Evolutionary conservation across 208 protist species (phyloP).

Genomic region (Trypanosoma rangeli): DNA sequence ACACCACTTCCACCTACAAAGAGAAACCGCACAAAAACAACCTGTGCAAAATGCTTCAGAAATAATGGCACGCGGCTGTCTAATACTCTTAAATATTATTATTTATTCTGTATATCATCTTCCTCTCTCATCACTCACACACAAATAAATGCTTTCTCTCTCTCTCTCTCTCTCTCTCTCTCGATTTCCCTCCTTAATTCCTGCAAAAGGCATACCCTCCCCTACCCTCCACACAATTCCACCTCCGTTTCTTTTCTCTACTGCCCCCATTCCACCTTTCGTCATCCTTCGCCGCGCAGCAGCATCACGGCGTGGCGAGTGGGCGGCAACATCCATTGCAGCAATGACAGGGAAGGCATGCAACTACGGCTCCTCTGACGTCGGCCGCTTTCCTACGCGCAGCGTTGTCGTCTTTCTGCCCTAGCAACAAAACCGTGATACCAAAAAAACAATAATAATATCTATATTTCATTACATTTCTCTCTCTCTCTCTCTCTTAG

Average conservation of each 20-base stretch:
- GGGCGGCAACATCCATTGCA: too few species aligned
- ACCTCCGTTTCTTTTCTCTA: background rate
- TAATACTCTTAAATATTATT: background rate
- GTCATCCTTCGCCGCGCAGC: background rate
- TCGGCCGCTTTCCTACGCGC: too few species aligned
- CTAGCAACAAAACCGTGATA: too few species aligned
- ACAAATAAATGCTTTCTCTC: background rate
- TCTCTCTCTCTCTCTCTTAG: too few species aligned
- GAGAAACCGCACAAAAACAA: background rate
- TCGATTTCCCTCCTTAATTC: constrained; percentile 6
- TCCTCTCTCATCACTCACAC: background rate
- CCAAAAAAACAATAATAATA: too few species aligned
- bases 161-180: background rate
- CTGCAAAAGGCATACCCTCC: background rate
- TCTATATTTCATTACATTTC: too few species aligned
- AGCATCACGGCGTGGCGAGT: too few species aligned
- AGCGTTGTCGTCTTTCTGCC: too few species aligned
- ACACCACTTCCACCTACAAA: background rate
- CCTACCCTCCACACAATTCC: background rate
- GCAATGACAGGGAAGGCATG: too few species aligned
- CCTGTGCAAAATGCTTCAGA: background rate
- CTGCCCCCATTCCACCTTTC: constrained; percentile 1
- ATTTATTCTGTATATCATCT: too few species aligned
- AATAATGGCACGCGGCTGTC: background rate
- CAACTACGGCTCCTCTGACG: too few species aligned